Evolutionary conservation across 1,284 basidiomycete genomes (phyloP), one percentile per base, ranked within the genome.

Genomic region (Ganoderma leucocontextum): DNA sequence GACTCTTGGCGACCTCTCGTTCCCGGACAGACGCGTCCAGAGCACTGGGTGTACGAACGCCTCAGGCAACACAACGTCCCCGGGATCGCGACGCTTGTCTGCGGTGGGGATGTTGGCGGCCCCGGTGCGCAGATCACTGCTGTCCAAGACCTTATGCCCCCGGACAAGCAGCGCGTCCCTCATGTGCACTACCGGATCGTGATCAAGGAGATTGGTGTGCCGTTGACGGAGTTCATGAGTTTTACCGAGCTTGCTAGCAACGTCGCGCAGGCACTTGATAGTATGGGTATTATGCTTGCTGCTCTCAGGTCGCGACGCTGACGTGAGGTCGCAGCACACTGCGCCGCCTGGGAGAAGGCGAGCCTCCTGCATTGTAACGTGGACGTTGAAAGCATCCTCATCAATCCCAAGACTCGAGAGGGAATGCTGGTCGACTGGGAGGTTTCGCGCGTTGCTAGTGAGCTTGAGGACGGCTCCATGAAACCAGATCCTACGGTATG

Each of bases 21-120:
- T 29, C 55, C 61, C 22, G 57, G 57, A 1, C 41, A 42, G 10
- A 39, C 65, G 4, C 58, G 66, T n/a, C 62, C 66, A 4, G 67
- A 69, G 29, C 60, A 65, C n/a, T 29, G 38, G 22, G 57, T 69
- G 10, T 65, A 69, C 33, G 10, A 65, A 36, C 60, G 33, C 9
- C 53, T 69, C 0, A 29, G 29, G 25, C 1, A 17, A 8, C 25
- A 53, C 35, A 9, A 25, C 3, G 47, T 44, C 17, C 9, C 33
- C 1, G 13, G 13, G 22, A 42, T 69, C 15, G 55, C 62, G 2
- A 53, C 60, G 13, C 58, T 69, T 17, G 25, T 69, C 41, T 69
- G 64, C 29, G 63, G 60, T 13, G 67, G 67, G 19, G 67, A 69
- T 36, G 64, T 69, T 22, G 67, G 53, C 33, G 67, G 61, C 13